Evolutionary conservation across 345 rosid genomes (phyloP), one percentile per base, ranked within the genome.

Genomic region (Toxicodendron radicans): DNA sequence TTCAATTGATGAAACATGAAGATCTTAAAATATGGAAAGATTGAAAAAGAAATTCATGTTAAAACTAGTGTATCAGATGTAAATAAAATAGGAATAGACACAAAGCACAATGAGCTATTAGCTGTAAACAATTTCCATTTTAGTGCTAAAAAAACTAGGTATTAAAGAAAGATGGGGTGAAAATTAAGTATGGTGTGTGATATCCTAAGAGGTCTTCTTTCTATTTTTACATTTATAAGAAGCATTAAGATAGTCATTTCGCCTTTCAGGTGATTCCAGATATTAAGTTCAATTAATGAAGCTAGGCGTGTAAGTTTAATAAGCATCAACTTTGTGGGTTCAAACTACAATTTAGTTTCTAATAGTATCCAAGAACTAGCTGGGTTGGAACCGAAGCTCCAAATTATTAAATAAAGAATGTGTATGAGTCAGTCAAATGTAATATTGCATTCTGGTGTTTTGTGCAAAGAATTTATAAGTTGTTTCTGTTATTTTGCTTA

Each of bases 181-280:
- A 33, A 68, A 14, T 53, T 52, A 54, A 53, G 10, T 20, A 35
- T 18, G 1, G 7, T 56, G 27, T 12, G 41, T 10, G 18, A 24
- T 58, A 10, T 41, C 30, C 53, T 71, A 18, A 48, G 70, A 66
- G 23, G 12, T 17, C 20, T 48, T 45, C 23, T 18, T 27, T 57
- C 63, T 70, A 14, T 70, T 57, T 56, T 10, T 64, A 64, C 45
- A 41, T 53, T 56, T 7, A 54, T 10, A 54, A 53, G 38, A 53
- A 56, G 64, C 52, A 43, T 58, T 1, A 38, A 10, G 56, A 58
- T 27, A 17, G 45, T 24, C 57, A 27, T 43, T 45, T 23, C 7
- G 6, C 43, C 5, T 71, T 71, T 58, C 23, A 1, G 27, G 11
- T 41, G 35, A 58, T 70, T 48, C 57, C 16, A 41, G 4, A 17